Conservation (phyloP, 768 basidiomycete species). For the Pisolithus tinctorius region DNA sequence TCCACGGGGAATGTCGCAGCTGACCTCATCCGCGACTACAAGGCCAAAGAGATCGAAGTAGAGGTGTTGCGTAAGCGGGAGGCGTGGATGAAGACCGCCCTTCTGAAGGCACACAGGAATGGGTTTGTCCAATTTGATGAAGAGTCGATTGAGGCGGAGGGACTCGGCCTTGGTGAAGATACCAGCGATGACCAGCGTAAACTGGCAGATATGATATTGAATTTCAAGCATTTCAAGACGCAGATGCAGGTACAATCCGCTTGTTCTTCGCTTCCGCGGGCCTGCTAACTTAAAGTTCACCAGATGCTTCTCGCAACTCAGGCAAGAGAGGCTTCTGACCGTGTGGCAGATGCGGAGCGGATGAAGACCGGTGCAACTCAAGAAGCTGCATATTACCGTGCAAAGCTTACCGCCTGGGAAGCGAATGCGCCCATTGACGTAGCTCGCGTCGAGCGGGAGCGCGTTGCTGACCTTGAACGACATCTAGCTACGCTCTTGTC, state of each 20-base stretch:
- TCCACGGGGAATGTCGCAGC: conserved; percentile 67
- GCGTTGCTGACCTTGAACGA: conserved; percentile 66
- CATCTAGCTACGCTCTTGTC: conserved; percentile 55
- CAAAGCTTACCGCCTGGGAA: conserved; percentile 88
- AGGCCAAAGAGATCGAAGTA: conserved; percentile 75
- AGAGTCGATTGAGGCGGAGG: conserved; percentile 35
- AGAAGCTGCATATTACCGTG: conserved; percentile 93
- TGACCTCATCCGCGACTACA: conserved; percentile 74
- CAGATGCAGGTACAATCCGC: conserved; percentile 65
- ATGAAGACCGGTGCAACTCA: conserved; percentile 73
- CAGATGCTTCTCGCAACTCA: conserved; percentile 73
- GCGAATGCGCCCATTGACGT: conserved; percentile 57
- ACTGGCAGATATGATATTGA: conserved; percentile 65
- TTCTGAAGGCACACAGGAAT: conserved; percentile 65
- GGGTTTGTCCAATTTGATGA: conserved; percentile 70
- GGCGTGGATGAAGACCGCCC: conserved; percentile 78
- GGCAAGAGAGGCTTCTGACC: conserved; percentile 69
- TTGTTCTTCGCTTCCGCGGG: background rate
- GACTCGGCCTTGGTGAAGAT: conserved; percentile 28
- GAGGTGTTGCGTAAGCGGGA: conserved; percentile 71
- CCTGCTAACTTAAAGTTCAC: conserved; percentile 6
- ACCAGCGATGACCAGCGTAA: conserved; percentile 38
- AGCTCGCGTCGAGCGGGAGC: conserved; percentile 70
- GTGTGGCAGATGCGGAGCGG: conserved; percentile 73
- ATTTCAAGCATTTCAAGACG: conserved; percentile 84